A percentile compares a stretch with the other conserved stretches of the same genome.
These are phyloP conservation scores for Chaetomiaceae sp. DNA, from an alignment of 2,329 filamentous ascomycete species.

Conservation along the genomic window DNA sequence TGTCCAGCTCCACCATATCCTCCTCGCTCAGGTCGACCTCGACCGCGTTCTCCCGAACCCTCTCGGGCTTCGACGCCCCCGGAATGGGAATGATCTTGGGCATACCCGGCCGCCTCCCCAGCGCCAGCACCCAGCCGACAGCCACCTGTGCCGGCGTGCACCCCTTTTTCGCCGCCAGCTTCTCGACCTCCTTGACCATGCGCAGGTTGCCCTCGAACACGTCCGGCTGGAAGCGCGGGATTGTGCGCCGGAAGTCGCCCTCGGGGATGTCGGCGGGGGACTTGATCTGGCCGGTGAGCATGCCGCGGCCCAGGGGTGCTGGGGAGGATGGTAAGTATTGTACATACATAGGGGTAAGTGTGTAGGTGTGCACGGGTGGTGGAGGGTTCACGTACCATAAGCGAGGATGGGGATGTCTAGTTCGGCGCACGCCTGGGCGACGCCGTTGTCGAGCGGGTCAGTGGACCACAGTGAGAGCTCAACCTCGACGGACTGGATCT, in stretches of 20 bases:
- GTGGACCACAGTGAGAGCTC: conserved; percentile 41
- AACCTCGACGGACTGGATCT: conserved; percentile 44
- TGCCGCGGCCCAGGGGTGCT: conserved; percentile 44
- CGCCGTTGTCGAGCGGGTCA: conserved; percentile 35
- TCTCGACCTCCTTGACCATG: conserved; percentile 54
- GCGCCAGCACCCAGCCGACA: conserved; percentile 56
- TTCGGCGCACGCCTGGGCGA: conserved; percentile 51
- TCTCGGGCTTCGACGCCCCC: conserved; percentile 52
- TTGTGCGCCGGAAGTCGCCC: conserved; percentile 41
- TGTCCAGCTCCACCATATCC: conserved; percentile 24
- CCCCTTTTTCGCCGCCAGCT: conserved; percentile 55
- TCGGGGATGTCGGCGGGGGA: conserved; percentile 51
- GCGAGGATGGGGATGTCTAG: conserved; percentile 65
- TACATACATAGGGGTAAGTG: background rate
- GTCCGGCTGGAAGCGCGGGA: conserved; percentile 59
- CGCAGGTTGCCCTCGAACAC: conserved; percentile 62
- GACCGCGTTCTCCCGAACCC: conserved; percentile 58
- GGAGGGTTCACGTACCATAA: conserved; percentile 45
- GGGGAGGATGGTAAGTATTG: background rate
- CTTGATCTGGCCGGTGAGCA: conserved; percentile 53
- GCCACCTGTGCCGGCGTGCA: conserved; percentile 62
- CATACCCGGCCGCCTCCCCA: conserved; percentile 49
- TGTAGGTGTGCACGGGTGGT: background rate
- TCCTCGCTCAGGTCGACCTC: conserved; percentile 34
- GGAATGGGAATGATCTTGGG: conserved; percentile 62